Conservation (phyloP, 768 basidiomycete species). For the Russula foetens region DNA sequence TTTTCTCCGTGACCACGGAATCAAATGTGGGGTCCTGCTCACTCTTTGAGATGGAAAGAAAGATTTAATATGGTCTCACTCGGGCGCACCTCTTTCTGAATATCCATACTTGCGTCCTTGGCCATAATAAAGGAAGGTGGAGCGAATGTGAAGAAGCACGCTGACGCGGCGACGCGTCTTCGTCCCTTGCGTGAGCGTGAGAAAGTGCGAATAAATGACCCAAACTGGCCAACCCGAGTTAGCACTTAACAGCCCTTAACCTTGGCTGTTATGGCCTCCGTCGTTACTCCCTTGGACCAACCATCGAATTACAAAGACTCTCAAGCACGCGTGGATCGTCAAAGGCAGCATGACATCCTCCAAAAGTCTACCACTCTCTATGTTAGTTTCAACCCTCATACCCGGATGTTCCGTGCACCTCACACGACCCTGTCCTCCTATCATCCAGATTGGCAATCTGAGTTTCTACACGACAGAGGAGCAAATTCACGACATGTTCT, state of each 20-base stretch:
- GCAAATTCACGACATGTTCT: slow-evolving; percentile 90
- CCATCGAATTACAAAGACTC: slow-evolving; percentile 98
- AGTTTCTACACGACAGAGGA: slow-evolving; percentile 95
- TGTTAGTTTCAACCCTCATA: slow-evolving; percentile 40
- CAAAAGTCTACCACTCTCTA: slow-evolving; percentile 84
- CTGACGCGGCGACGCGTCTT: slow-evolving; percentile 20
- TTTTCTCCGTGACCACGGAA: slow-evolving; percentile 82
- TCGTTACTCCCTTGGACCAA: slow-evolving; percentile 78
- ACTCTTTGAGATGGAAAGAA: neutral
- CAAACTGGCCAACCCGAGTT: too few species aligned
- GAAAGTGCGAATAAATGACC: neutral
- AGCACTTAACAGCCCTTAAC: neutral
- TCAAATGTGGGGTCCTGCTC: slow-evolving; percentile 84
- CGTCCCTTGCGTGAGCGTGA: neutral
- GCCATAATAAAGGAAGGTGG: slow-evolving; percentile 43
- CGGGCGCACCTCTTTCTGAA: slow-evolving; percentile 60
- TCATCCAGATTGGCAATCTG: slow-evolving; percentile 72
- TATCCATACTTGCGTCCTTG: slow-evolving; percentile 79
- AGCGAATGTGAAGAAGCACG: neutral
- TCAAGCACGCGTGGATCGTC: slow-evolving; percentile 70
- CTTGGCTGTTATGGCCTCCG: slow-evolving; percentile 37
- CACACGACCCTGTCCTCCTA: neutral
- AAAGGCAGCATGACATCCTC: slow-evolving; percentile 73
- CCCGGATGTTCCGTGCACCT: neutral
- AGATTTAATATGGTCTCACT: neutral